Evolutionary conservation across 2,329 filamentous ascomycete species (phyloP).

Genomic region (Colletotrichum kahawae): DNA sequence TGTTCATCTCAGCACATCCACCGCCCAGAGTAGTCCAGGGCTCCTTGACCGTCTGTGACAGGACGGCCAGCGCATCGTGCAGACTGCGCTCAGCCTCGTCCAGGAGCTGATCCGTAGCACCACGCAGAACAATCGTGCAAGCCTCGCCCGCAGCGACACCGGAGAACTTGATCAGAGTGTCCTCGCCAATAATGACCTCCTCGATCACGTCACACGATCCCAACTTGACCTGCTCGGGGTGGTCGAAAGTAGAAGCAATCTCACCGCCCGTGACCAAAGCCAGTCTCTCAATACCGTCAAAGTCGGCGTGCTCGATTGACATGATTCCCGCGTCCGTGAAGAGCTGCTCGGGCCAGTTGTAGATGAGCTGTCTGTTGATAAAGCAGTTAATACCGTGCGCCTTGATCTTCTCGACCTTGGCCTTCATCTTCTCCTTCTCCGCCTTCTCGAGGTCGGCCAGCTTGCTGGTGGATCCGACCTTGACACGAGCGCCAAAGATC

Average conservation of each 20-base stretch:
- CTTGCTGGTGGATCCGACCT: conserved; percentile 95
- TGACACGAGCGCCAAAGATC: conserved; percentile 96
- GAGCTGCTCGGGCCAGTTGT: conserved; percentile 99
- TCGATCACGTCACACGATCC: conserved; percentile 95
- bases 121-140: conserved; percentile 95
- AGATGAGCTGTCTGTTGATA: conserved; percentile 98
- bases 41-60: conserved; percentile 95
- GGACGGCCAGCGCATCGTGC: conserved; percentile 93
- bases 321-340: conserved; percentile 98
- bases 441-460: conserved; percentile 98
- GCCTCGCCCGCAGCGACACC: conserved; percentile 92
- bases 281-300: conserved; percentile 94
- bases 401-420: conserved; percentile 99
- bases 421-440: conserved; percentile 99
- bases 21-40: conserved; percentile 93
- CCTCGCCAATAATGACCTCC: conserved; percentile 97
- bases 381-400: conserved; percentile 99
- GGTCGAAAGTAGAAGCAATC: conserved; percentile 97
- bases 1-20: conserved; percentile 97
- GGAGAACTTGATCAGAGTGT: conserved; percentile 96
- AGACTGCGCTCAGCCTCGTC: conserved; percentile 96
- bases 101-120: conserved; percentile 94
- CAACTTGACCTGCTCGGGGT: conserved; percentile 95
- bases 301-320: conserved; percentile 98
- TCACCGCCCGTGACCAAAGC: conserved; percentile 96